A percentile compares a stretch with the other conserved stretches of the same genome.
Evolutionary conservation across 176 grass and related monocot genomes (phyloP).

Genomic region (Avena insularis): DNA sequence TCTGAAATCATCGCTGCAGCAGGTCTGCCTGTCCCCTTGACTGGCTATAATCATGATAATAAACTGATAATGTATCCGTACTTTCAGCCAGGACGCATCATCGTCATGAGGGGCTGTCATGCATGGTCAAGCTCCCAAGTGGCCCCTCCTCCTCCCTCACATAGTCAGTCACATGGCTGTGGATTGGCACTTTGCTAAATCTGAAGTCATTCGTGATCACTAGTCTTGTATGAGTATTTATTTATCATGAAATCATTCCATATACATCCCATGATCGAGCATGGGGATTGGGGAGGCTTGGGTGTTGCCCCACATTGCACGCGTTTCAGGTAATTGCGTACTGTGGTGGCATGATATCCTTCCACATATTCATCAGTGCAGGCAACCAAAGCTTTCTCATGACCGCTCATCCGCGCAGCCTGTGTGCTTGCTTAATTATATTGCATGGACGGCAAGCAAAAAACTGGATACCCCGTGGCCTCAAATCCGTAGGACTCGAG

Average conservation of each 20-base stretch:
- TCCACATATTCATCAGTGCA: background rate
- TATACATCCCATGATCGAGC: background rate
- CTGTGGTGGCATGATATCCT: background rate
- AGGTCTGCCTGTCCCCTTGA: slow-evolving; percentile 35
- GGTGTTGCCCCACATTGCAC: background rate
- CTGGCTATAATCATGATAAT: background rate
- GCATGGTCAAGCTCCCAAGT: slow-evolving; percentile 9
- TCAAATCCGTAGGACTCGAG: too few relatives aligned
- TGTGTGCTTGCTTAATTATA: background rate
- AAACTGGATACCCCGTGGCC: slow-evolving; percentile 9
- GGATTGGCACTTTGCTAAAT: background rate
- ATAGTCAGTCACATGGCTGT: slow-evolving; percentile 31
- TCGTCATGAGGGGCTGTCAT: background rate
- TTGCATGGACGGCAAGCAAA: background rate
- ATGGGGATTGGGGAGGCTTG: background rate
- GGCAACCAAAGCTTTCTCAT: background rate
- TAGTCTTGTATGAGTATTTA: background rate
- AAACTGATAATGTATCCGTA: background rate
- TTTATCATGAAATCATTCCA: too few relatives aligned
- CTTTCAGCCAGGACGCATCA: background rate
- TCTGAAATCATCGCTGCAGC: slow-evolving; percentile 39
- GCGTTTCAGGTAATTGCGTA: background rate
- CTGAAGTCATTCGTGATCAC: background rate
- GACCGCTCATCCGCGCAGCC: slow-evolving; percentile 26
- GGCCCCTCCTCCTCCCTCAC: background rate